A percentile compares a stretch with the other conserved stretches of the same genome.
phyloP scores from a whole-genome alignment of 148 eudicot genomes.

The Rheum nobile region DNA sequence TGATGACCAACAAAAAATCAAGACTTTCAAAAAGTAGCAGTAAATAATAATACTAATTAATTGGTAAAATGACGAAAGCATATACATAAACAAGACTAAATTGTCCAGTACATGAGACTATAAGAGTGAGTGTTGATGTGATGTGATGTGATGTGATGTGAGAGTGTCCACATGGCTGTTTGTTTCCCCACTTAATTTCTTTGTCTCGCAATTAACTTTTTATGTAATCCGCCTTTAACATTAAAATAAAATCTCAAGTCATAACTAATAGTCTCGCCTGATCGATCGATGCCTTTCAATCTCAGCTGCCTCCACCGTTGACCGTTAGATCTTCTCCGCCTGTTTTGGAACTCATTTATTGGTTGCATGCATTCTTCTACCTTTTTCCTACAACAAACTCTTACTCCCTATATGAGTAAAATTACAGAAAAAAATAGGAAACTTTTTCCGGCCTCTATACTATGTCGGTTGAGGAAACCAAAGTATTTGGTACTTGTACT shows the following conservation, averaged over 20 bases:
- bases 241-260: neutral
- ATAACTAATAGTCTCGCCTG: neutral
- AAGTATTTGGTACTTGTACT: no score
- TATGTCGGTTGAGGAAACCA: no score
- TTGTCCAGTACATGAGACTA: neutral
- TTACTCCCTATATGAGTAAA: no score
- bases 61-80: slow-evolving; percentile 2
- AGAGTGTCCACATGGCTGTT: neutral
- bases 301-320: neutral
- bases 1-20: neutral
- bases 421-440: no score
- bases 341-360: no score
- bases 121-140: neutral
- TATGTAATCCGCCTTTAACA: no score
- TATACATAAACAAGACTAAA: no score
- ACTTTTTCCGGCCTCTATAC: no score
- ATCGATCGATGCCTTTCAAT: neutral
- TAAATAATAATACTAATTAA: neutral
- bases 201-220: neutral
- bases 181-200: no score
- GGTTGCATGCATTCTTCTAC: neutral
- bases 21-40: neutral
- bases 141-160: no score
- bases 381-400: no score
- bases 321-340: neutral